Evolutionary conservation across 352 stramenopile genomes (phyloP), one percentile per base, ranked within the genome.

Genomic region (Globisporangium polare): DNA sequence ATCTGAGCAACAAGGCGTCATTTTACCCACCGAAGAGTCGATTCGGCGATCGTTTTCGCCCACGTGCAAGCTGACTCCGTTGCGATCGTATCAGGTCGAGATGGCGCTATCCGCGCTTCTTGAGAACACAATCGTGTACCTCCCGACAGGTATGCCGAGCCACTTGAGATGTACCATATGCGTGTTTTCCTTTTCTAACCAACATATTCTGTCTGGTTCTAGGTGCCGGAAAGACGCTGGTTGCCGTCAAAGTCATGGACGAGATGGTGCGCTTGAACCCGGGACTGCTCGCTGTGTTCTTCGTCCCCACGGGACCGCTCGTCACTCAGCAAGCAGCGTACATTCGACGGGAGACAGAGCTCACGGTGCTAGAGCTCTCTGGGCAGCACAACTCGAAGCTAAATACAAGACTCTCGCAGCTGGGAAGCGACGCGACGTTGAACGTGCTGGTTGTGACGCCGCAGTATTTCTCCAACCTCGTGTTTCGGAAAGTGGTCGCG

Each of bases 91-190:
- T 41, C 84, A 94, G 63, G 65, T 87, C 35, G 84, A 94, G 58
- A 60, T 91, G 3, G 75, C 75, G 29, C 35, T 94, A 2, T 89
- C 77, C 29, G 78, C 82, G 8, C 62, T 92, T 54, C 68, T 90
- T 10, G 80, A 91, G 54, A 94, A 92, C 66, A 90, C 82, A 3
- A 86, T 94, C 49, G 74, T 90, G 39, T 94, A 92, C 54, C 53
- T 94, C 2, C 84, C 84, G 15, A 94, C 82, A 24, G 84, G 84
- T 72, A 15, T 18, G 50, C 4, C 26, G 26, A 2, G 9, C 27
- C 1, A 41, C 5, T 56, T 29, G 29, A 1, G 12, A 0, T 56
- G 17, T 49, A 2, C 10, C 33, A 17, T 58, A 2, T 39, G 26
- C 1, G n/a, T 24, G 7, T 37, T 10, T 22, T 17, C 15, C n/a